Conservation (phyloP, 2,329 filamentous ascomycete genomes). For the Trichoderma koningiopsis region DNA sequence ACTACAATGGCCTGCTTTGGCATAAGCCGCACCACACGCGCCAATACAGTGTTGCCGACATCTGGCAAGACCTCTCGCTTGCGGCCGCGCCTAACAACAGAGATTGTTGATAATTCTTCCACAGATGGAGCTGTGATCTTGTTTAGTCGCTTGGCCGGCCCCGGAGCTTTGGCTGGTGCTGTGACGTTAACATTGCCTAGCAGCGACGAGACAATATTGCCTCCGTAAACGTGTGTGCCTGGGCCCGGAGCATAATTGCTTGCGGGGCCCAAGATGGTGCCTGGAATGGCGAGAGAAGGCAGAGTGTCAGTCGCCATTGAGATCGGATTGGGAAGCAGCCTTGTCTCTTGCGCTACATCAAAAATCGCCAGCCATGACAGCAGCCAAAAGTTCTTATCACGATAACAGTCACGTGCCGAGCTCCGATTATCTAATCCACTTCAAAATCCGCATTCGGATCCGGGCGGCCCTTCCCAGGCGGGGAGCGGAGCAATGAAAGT, state of each 20-base stretch:
- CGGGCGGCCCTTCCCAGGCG: not conserved
- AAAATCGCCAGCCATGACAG: not conserved
- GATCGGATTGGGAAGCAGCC: not conserved
- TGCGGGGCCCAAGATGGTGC: constrained; percentile 72
- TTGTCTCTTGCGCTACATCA: not conserved
- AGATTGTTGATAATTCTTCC: constrained; percentile 55
- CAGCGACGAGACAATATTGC: constrained; percentile 78
- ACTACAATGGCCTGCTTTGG: constrained; percentile 82
- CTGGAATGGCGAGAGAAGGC: constrained; percentile 72
- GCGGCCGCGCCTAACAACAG: constrained; percentile 52
- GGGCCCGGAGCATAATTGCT: constrained; percentile 71
- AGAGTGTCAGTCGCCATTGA: constrained; percentile 41
- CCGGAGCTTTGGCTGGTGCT: constrained; percentile 49
- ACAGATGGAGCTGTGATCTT: constrained; percentile 54
- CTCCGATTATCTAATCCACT: not conserved
- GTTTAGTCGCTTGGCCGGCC: constrained; percentile 60
- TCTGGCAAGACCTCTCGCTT: constrained; percentile 77
- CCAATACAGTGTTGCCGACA: constrained; percentile 78
- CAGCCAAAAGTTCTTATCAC: constrained; percentile 9
- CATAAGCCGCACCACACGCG: constrained; percentile 81
- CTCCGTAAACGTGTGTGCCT: constrained; percentile 80
- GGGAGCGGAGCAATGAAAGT: not conserved
- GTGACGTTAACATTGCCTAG: constrained; percentile 68
- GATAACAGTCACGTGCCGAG: constrained; percentile 22
- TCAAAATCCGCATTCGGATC: constrained; percentile 9